Conservation (phyloP, 2,329 filamentous ascomycete species). For the Cladosporium sp. region DNA sequence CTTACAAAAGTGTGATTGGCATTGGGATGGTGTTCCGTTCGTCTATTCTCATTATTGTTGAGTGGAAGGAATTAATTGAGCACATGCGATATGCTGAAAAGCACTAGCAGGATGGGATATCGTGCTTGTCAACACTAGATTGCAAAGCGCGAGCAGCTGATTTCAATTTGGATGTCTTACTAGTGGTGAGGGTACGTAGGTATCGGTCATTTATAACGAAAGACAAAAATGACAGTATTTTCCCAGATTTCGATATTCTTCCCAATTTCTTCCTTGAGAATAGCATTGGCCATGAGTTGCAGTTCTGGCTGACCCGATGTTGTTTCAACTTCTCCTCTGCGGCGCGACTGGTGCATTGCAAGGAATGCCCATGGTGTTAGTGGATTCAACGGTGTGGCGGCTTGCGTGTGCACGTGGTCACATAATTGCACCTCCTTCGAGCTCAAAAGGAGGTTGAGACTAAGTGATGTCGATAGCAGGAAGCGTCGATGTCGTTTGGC, state of each 20-base stretch:
- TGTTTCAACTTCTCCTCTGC: not conserved
- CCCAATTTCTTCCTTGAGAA: not conserved
- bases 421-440: not conserved
- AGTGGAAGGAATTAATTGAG: not conserved
- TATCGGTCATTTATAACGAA: constrained; percentile 2
- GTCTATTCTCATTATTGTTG: not conserved
- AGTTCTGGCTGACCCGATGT: not conserved
- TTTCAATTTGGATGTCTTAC: not conserved
- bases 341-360: not conserved
- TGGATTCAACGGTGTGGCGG: not conserved
- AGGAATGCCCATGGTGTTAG: not conserved
- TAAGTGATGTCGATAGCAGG: not conserved
- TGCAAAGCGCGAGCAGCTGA: constrained; percentile 6
- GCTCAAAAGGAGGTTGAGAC: not conserved
- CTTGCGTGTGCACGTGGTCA: not conserved
- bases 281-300: not conserved
- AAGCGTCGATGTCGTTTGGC: not conserved
- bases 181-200: not conserved
- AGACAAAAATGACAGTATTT: not conserved
- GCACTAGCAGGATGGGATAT: not conserved
- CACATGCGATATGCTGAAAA: not conserved
- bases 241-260: not conserved
- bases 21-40: not conserved
- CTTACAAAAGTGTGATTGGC: not conserved
- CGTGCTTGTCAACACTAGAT: constrained; percentile 1